These are phyloP conservation scores for Pulveroboletus frians DNA, from an alignment of 768 basidiomycete genomes.

Conservation along the genomic window DNA sequence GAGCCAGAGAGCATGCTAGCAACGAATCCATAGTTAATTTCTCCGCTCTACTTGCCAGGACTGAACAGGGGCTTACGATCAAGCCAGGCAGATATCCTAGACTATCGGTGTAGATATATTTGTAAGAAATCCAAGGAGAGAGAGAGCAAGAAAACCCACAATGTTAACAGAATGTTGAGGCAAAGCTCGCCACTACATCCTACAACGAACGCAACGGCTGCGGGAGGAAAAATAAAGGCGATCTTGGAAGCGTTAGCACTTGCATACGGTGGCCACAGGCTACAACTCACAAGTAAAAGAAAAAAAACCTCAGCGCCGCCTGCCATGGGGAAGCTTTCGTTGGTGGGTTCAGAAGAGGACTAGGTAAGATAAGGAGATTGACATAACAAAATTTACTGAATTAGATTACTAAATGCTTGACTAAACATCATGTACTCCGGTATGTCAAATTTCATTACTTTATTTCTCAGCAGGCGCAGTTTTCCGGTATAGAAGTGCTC, in stretches of 20 bases:
- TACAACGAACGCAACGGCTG: constrained; percentile 65
- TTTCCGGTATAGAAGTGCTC: too few species aligned
- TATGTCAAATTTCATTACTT: too few species aligned
- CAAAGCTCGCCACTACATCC: constrained; percentile 82
- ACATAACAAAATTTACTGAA: too few species aligned
- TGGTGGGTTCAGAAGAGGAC: background rate
- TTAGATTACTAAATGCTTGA: too few species aligned
- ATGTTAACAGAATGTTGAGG: constrained; percentile 72
- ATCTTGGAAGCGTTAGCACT: constrained; percentile 38
- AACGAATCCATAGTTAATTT: background rate
- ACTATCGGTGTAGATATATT: constrained; percentile 30
- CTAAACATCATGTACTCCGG: too few species aligned
- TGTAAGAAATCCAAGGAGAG: background rate
- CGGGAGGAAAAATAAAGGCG: constrained; percentile 74
- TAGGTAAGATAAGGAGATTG: too few species aligned
- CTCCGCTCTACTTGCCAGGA: background rate
- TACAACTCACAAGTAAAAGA: constrained; percentile 8
- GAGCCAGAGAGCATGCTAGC: constrained; percentile 78
- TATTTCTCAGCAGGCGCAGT: too few species aligned
- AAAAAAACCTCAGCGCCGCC: constrained; percentile 5
- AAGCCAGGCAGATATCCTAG: constrained; percentile 70
- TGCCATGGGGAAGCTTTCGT: constrained; percentile 10
- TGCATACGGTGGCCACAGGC: accelerated
- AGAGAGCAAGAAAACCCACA: constrained; percentile 43
- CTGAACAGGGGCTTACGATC: constrained; percentile 31